Base-by-base conservation (phyloP, 306 rosid genomes). In the barrel medic (Medicago truncatula) region DNA sequence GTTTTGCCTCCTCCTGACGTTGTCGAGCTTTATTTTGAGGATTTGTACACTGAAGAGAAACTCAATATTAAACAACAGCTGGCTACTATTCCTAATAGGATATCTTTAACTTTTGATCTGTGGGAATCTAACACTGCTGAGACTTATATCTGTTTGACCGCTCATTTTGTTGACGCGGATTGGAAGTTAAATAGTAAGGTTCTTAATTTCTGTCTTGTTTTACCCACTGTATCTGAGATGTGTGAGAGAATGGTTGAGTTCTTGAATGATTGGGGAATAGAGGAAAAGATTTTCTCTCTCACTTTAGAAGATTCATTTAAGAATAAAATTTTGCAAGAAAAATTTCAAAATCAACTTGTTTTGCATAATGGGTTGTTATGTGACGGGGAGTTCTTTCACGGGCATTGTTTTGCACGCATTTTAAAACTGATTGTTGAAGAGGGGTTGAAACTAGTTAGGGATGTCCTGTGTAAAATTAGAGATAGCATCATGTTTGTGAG, bases 301-400 rank as follows among this genome's bases (percentile, higher is more conserved):
- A 60, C 67, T 60, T 60, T 60, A 60, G 41, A 60, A 6, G 41
- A 60, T 60, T 25, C 41, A 12, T 60, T 14, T 12, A 9, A 14
- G 7, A 60, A 60, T 60, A 38, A 17, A 3, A 0, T 60, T 25
- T 10, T 60, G 67, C 41, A 12, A 28, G 18, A 25, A 60, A 3
- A 12, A 13, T 60, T 60, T 16, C 31, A 28, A 60, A 28, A 3
- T 60, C 67, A 28, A 5, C 41, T 60, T 60, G 10, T 2, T 13
- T 11, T 12, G 67, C 9, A 60, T 13, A 28, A 28, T 12, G 36
- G 43, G 41, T 62, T 62, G 44, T 62, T 62, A 34, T 62, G 44
- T 34, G 44, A 62, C 14, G 41, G 44, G 15, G 43, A 28, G 21
- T 62, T 62, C 44, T 62, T 62, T 62, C 67, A 62, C 8, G 67